Evolutionary conservation across 2,329 filamentous ascomycete genomes (phyloP).

Genomic region (Blastomyces percursus): DNA sequence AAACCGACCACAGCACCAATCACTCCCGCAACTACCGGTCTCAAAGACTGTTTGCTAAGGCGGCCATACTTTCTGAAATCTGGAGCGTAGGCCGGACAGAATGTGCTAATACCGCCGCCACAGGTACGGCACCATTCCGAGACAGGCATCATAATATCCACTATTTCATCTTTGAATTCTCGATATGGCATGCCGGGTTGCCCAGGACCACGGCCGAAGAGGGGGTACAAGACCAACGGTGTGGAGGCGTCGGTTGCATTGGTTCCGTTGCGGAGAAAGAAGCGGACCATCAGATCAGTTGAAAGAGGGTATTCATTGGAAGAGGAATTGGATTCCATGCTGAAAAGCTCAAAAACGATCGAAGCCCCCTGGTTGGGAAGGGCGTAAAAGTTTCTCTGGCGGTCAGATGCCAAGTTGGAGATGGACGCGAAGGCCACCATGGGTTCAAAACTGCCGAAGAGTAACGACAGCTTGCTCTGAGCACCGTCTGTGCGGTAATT

Average conservation of each 20-base stretch:
- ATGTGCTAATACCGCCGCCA: conserved; percentile 33
- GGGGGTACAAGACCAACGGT: conserved; percentile 34
- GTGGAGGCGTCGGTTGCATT: conserved; percentile 22
- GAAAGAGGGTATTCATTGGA: conserved; percentile 30
- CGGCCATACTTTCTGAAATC: conserved; percentile 11
- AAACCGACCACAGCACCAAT: conserved; percentile 46
- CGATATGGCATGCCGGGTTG: conserved; percentile 38
- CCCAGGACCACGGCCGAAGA: conserved; percentile 41
- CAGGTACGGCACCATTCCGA: conserved; percentile 44
- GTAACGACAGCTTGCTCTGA: conserved; percentile 35
- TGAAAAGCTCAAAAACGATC: conserved; percentile 44
- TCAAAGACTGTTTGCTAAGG: conserved; percentile 19
- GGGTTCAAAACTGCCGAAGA: conserved; percentile 42
- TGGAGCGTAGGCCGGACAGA: conserved; percentile 39
- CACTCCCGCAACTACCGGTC: conserved; percentile 42
- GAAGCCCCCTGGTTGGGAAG: conserved; percentile 40
- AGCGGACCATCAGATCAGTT: conserved; percentile 43
- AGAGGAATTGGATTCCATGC: conserved; percentile 24
- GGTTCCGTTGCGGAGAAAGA: conserved; percentile 48
- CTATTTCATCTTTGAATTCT: conserved; percentile 41
- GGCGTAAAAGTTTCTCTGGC: conserved; percentile 37
- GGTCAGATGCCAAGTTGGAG: conserved; percentile 28
- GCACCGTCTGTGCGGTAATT: conserved; percentile 31
- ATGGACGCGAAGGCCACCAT: conserved; percentile 43
- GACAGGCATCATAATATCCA: conserved; percentile 33